Conservation (phyloP, 1,139 yeast genomes). For the Pichia kudriavzevii region DNA sequence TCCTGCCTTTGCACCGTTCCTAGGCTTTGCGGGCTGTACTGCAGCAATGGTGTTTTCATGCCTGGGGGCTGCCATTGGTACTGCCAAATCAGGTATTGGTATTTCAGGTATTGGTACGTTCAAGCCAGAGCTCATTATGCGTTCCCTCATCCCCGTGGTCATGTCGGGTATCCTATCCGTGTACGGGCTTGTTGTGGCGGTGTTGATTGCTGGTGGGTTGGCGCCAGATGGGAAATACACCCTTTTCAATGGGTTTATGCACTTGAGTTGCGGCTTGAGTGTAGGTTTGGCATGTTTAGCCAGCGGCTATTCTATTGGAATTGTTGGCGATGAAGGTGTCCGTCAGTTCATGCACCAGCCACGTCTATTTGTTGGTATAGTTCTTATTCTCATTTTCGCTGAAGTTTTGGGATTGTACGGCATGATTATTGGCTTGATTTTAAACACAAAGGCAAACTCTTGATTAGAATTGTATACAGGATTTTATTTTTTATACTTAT, state of each 20-base stretch:
- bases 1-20: constrained; percentile 88
- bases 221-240: constrained; percentile 73
- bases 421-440: constrained; percentile 81
- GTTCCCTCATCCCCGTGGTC: constrained; percentile 85
- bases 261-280: constrained; percentile 88
- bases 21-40: constrained; percentile 94
- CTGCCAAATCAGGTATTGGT: constrained; percentile 98
- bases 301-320: constrained; percentile 97
- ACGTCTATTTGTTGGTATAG: constrained; percentile 88
- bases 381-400: constrained; percentile 92
- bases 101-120: constrained; percentile 85
- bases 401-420: constrained; percentile 97
- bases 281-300: constrained; percentile 97
- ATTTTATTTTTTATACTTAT: constrained; percentile 1
- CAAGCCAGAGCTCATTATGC: constrained; percentile 77
- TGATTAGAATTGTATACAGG: constrained; percentile 18
- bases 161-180: constrained; percentile 98
- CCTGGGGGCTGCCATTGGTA: constrained; percentile 96
- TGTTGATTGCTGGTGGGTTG: constrained; percentile 87
- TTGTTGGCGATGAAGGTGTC: constrained; percentile 98
- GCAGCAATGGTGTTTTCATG: constrained; percentile 85
- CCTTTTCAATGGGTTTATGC: constrained; percentile 92
- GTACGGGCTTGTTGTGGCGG: constrained; percentile 93
- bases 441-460: constrained; percentile 81
- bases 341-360: constrained; percentile 97